Conservation (phyloP, 1,139 yeast species). For the Geotrichum fermentans region DNA sequence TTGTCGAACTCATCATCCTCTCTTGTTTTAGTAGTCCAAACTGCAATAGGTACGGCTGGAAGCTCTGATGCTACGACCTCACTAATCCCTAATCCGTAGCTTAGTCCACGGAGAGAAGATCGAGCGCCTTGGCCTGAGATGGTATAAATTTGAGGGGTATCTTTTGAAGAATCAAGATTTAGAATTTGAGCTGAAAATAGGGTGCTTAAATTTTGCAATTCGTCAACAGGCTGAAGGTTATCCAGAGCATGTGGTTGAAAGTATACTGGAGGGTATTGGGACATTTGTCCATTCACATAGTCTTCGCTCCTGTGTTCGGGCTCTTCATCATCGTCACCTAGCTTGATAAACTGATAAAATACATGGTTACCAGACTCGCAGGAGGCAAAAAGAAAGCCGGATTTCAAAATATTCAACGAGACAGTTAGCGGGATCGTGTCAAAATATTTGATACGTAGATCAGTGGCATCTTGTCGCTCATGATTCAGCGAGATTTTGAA, state of each 20-base stretch:
- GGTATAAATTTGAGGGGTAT: constrained; percentile 39
- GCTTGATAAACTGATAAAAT: constrained; percentile 69
- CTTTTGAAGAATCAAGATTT: constrained; percentile 30
- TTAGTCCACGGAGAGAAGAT: constrained; percentile 49
- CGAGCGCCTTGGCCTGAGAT: constrained; percentile 41
- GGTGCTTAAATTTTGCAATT: constrained; percentile 54
- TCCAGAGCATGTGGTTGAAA: constrained; percentile 41
- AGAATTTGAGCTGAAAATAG: constrained; percentile 48
- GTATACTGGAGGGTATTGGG: constrained; percentile 26
- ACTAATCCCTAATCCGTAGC: constrained; percentile 58
- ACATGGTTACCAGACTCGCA: constrained; percentile 57
- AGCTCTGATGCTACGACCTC: constrained; percentile 68
- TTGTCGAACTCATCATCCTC: constrained; percentile 50
- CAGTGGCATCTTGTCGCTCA: constrained; percentile 39
- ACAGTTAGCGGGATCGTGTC: constrained; percentile 65
- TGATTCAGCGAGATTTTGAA: constrained; percentile 58
- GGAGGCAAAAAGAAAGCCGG: constrained; percentile 73
- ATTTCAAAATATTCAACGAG: constrained; percentile 56
- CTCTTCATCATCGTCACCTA: constrained; percentile 52
- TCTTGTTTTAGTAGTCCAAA: constrained; percentile 55
- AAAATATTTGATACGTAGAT: constrained; percentile 55
- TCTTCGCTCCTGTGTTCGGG: constrained; percentile 35
- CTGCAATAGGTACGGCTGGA: constrained; percentile 56
- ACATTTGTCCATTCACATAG: constrained; percentile 34
- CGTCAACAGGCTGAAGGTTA: constrained; percentile 57